Percentiles rank a stretch among this genome's conserved stretches.
These are phyloP conservation scores for Prunus mira DNA, from an alignment of 306 rosid species.

Conservation along the genomic window DNA sequence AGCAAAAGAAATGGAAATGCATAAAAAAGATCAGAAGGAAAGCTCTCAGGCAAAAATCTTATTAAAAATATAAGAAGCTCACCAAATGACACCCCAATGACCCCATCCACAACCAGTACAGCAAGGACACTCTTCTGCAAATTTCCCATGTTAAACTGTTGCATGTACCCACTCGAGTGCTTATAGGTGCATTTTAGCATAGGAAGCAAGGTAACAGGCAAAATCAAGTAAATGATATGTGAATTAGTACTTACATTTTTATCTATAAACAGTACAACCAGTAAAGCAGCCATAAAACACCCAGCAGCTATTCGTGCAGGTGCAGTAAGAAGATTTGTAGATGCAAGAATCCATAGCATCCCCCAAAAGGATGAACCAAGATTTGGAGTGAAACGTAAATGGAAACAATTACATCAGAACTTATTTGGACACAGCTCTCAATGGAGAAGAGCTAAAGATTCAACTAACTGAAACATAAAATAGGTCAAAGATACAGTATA, in stretches of 20 bases:
- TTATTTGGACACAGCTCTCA: neutral
- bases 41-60: neutral
- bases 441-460: slow-evolving; percentile 6
- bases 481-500: neutral
- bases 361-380: slow-evolving; percentile 74
- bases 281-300: slow-evolving; percentile 53
- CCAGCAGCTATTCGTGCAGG: slow-evolving; percentile 68
- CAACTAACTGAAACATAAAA: neutral
- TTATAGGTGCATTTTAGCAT: too few relatives aligned
- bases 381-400: slow-evolving; percentile 31
- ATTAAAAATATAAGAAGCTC: slow-evolving; percentile 18
- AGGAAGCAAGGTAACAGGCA: too few relatives aligned
- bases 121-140: slow-evolving; percentile 66
- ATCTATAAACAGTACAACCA: slow-evolving; percentile 48
- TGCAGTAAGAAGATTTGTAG: slow-evolving; percentile 59
- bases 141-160: slow-evolving; percentile 34
- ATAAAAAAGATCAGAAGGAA: too few relatives aligned
- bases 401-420: neutral
- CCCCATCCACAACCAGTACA: slow-evolving; percentile 66
- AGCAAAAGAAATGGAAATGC: too few relatives aligned
- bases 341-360: slow-evolving; percentile 62
- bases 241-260: slow-evolving; percentile 46
- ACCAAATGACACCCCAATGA: slow-evolving; percentile 50
- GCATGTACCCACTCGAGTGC: neutral
- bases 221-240: neutral